phyloP scores from a whole-genome alignment of 2,329 filamentous ascomycete genomes.

The Dryadomyces quercus-mongolicae region DNA sequence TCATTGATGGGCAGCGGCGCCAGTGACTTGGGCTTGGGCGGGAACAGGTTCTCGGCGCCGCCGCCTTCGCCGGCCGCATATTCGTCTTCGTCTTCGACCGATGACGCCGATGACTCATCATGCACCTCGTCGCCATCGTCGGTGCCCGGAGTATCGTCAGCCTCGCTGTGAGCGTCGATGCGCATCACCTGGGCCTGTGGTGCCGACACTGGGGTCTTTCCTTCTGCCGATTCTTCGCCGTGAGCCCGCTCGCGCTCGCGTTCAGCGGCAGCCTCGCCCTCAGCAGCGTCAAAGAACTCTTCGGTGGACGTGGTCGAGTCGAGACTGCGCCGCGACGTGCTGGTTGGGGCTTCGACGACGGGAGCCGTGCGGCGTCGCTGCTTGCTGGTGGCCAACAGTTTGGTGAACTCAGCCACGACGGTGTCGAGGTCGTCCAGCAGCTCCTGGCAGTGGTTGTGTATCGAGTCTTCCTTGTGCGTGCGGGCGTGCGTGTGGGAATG shows the following conservation, averaged over 20 bases:
- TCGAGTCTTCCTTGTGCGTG: slow-evolving; percentile 46
- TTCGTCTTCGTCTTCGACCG: slow-evolving; percentile 46
- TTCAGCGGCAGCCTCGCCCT: slow-evolving; percentile 54
- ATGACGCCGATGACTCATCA: slow-evolving; percentile 48
- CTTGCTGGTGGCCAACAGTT: slow-evolving; percentile 67
- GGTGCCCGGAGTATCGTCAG: slow-evolving; percentile 26
- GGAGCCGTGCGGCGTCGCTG: slow-evolving; percentile 48
- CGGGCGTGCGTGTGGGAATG: neutral
- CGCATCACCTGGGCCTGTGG: slow-evolving; percentile 21
- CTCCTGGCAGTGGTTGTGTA: slow-evolving; percentile 73
- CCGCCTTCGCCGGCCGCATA: slow-evolving; percentile 39
- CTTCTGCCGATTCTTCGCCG: neutral
- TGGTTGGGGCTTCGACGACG: slow-evolving; percentile 39
- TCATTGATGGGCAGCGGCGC: slow-evolving; percentile 62
- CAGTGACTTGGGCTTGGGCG: slow-evolving; percentile 62
- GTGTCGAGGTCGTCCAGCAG: slow-evolving; percentile 76
- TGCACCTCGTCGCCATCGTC: slow-evolving; percentile 48
- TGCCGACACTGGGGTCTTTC: slow-evolving; percentile 29
- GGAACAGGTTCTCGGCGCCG: slow-evolving; percentile 55
- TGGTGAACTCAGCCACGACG: slow-evolving; percentile 72
- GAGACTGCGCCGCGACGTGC: slow-evolving; percentile 48
- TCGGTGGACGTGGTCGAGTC: slow-evolving; percentile 65
- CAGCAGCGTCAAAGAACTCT: slow-evolving; percentile 91
- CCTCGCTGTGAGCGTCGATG: slow-evolving; percentile 9
- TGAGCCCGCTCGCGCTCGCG: slow-evolving; percentile 19